These are phyloP conservation scores for Sisymbrium altissimum DNA, from an alignment of 345 rosid genomes.

Conservation along the genomic window DNA sequence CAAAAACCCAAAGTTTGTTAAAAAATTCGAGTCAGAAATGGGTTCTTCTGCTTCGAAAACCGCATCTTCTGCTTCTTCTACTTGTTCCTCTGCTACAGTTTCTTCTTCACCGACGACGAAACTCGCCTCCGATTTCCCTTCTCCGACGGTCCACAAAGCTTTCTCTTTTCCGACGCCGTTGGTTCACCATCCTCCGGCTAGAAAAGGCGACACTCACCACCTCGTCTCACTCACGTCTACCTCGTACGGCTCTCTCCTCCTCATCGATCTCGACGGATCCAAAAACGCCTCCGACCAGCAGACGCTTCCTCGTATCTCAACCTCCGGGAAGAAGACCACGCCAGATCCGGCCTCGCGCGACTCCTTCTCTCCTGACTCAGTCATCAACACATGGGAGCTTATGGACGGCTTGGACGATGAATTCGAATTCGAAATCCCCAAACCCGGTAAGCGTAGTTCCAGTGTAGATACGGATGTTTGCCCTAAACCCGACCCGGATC, in stretches of 20 bases:
- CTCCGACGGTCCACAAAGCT: constrained; percentile 42
- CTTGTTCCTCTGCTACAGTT: constrained; percentile 30
- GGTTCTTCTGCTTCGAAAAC: constrained; percentile 74
- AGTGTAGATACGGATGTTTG: neutral
- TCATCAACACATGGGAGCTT: constrained; percentile 94
- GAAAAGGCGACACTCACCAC: constrained; percentile 84
- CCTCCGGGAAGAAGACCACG: constrained; percentile 17
- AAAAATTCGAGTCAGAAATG: too few relatives aligned
- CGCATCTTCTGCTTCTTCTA: constrained; percentile 26
- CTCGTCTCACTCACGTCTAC: constrained; percentile 83
- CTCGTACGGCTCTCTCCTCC: constrained; percentile 77
- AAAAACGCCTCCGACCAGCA: constrained; percentile 26
- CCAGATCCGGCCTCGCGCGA: constrained; percentile 24
- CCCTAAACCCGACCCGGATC: constrained; percentile 31
- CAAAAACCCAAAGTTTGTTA: neutral
- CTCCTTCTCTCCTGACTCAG: constrained; percentile 69
- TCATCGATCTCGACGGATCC: constrained; percentile 36
- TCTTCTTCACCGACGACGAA: constrained; percentile 39
- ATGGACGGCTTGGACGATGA: constrained; percentile 92
- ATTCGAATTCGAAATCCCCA: constrained; percentile 32
- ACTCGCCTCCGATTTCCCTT: constrained; percentile 14
- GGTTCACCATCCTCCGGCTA: constrained; percentile 83
- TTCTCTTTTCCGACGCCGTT: constrained; percentile 65
- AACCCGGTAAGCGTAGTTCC: constrained; percentile 30
- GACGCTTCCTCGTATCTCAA: constrained; percentile 24